A percentile compares a stretch with the other conserved stretches of the same genome.
Conservation (phyloP, 2,329 filamentous ascomycete genomes). For the Dactylella cylindrospora region DNA sequence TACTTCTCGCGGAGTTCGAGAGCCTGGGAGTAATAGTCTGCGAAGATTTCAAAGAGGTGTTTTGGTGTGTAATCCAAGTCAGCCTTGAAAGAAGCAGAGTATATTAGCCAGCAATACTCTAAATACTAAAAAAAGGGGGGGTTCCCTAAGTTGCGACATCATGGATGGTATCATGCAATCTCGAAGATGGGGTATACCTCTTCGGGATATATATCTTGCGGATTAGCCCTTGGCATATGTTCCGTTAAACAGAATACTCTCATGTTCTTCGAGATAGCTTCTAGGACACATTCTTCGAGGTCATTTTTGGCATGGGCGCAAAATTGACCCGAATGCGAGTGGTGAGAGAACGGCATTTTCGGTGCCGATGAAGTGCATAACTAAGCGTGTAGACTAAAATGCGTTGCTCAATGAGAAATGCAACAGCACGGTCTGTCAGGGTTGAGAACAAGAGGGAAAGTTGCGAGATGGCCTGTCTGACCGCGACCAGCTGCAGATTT, state of each 20-base stretch:
- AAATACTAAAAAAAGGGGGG: slow-evolving; percentile 8
- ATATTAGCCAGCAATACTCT: slow-evolving; percentile 5
- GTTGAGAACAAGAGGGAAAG: too few species aligned
- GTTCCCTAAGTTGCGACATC: neutral
- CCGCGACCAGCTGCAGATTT: too few species aligned
- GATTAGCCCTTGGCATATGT: slow-evolving; percentile 81
- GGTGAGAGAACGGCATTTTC: slow-evolving; percentile 94
- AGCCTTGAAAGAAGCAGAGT: slow-evolving; percentile 54
- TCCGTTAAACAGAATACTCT: slow-evolving; percentile 85
- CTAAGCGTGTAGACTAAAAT: too few species aligned
- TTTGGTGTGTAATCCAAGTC: slow-evolving; percentile 53
- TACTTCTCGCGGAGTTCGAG: slow-evolving; percentile 71
- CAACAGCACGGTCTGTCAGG: too few species aligned
- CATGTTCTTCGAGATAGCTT: slow-evolving; percentile 76
- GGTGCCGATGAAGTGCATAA: too few species aligned
- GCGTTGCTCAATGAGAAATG: too few species aligned
- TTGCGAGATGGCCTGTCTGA: too few species aligned
- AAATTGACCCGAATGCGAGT: slow-evolving; percentile 97
- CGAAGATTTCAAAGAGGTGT: slow-evolving; percentile 61
- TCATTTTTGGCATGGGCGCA: slow-evolving; percentile 86
- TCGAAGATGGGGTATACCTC: slow-evolving; percentile 60
- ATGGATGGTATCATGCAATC: slow-evolving; percentile 35
- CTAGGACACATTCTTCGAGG: slow-evolving; percentile 78
- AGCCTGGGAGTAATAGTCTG: slow-evolving; percentile 75
- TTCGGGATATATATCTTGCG: slow-evolving; percentile 84